Percentiles rank a stretch among this genome's conserved stretches.
phyloP scores from a whole-genome alignment of 257 asterid genomes.

The Verbena officinalis region DNA sequence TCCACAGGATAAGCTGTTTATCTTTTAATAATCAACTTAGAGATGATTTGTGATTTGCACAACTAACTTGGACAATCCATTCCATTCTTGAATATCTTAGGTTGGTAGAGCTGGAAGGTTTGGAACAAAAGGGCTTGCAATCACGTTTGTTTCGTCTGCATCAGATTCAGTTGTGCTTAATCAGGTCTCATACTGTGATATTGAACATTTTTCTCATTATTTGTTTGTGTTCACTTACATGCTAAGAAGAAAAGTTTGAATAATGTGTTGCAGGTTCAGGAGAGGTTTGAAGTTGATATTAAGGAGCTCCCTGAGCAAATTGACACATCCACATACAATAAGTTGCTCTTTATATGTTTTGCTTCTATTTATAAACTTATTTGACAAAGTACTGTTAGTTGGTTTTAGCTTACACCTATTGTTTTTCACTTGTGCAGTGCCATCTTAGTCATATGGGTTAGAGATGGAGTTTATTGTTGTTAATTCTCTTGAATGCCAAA shows the following conservation, averaged over 20 bases:
- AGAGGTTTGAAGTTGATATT: slow-evolving; percentile 93
- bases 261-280: slow-evolving; percentile 66
- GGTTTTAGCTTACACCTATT: not conserved
- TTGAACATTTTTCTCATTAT: too few species aligned
- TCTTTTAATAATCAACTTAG: not conserved
- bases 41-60: not conserved
- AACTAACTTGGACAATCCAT: slow-evolving; percentile 12
- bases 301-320: slow-evolving; percentile 96
- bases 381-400: slow-evolving; percentile 84
- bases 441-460: slow-evolving; percentile 35
- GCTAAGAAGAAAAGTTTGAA: too few species aligned
- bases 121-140: slow-evolving; percentile 95
- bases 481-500: not conserved
- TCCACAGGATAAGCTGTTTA: slow-evolving; percentile 71
- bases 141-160: slow-evolving; percentile 89
- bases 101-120: slow-evolving; percentile 97
- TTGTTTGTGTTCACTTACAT: not conserved
- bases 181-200: slow-evolving; percentile 58
- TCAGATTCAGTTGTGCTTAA: slow-evolving; percentile 92
- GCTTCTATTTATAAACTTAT: too few species aligned
- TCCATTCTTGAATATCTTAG: slow-evolving; percentile 35
- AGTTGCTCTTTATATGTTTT: too few species aligned
- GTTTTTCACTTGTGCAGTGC: slow-evolving; percentile 40
- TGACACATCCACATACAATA: slow-evolving; percentile 93
- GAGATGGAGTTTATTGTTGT: not conserved